phyloP scores from a whole-genome alignment of 2,329 filamentous ascomycete genomes.

The Rhinocladiella mackenziei region DNA sequence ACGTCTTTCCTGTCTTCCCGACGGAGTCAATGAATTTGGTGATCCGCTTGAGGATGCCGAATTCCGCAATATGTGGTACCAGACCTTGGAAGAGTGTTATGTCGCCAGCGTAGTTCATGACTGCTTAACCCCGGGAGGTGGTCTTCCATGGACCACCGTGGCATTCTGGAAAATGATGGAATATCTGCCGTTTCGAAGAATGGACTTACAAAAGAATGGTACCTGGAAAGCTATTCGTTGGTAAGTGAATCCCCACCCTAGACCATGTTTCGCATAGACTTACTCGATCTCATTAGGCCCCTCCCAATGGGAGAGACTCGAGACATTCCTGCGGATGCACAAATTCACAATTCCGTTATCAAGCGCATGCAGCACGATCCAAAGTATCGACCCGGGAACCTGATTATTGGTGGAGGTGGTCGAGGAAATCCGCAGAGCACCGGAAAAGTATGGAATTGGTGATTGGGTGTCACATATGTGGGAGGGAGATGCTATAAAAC shows the following conservation, averaged over 20 bases:
- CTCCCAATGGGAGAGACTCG: conserved; percentile 72
- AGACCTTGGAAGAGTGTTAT: conserved; percentile 49
- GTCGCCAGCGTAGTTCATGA: conserved; percentile 62
- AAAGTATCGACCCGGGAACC: conserved; percentile 69
- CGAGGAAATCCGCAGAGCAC: conserved; percentile 62
- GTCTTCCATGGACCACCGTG: conserved; percentile 54
- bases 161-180: conserved; percentile 74
- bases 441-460: conserved; percentile 61
- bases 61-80: conserved; percentile 46
- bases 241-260: conserved; percentile 32
- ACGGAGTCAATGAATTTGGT: conserved; percentile 21
- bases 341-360: conserved; percentile 71
- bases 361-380: conserved; percentile 62
- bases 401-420: conserved; percentile 75
- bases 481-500: conserved; percentile 63
- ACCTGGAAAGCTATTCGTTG: conserved; percentile 73
- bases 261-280: background rate
- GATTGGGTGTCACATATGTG: conserved; percentile 66
- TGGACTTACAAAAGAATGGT: conserved; percentile 63
- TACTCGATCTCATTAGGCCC: conserved; percentile 50
- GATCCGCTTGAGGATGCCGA: conserved; percentile 12
- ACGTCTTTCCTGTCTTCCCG: conserved; percentile 56
- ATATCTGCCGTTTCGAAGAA: conserved; percentile 73
- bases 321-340: conserved; percentile 67
- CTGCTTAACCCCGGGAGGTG: conserved; percentile 62